Conservation (phyloP, 2,329 filamentous ascomycete species). For the Aspergillus udagawae region DNA sequence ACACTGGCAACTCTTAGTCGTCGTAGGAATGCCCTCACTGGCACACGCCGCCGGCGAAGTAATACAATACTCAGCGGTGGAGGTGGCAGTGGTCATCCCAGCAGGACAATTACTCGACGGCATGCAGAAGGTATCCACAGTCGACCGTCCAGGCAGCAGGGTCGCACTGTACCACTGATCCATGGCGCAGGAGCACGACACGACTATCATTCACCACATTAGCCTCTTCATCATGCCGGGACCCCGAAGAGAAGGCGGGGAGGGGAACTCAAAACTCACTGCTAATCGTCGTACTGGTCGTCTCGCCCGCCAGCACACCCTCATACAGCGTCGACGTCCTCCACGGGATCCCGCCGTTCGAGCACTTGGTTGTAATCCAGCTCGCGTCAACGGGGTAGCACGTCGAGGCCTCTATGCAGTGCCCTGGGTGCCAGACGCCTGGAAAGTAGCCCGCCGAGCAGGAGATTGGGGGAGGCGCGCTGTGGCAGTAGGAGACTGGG, state of each 20-base stretch:
- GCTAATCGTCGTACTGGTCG: constrained; percentile 15
- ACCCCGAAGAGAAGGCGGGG: neutral
- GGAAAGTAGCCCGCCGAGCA: constrained; percentile 20
- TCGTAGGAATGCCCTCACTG: constrained; percentile 9
- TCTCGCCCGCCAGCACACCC: constrained; percentile 15
- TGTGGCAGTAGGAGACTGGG: constrained; percentile 20
- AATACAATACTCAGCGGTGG: constrained; percentile 16
- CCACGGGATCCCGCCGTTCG: constrained; percentile 19
- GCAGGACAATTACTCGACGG: constrained; percentile 18
- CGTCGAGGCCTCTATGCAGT: constrained; percentile 18
- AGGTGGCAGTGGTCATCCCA: constrained; percentile 21
- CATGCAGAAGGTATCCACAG: constrained; percentile 22
- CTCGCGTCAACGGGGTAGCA: constrained; percentile 19
- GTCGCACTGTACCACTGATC: constrained; percentile 22
- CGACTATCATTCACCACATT: constrained; percentile 5
- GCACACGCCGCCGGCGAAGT: constrained; percentile 9
- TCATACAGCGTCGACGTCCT: constrained; percentile 18
- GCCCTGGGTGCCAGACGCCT: constrained; percentile 22
- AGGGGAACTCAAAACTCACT: neutral
- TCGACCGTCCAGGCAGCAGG: neutral
- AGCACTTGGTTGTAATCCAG: constrained; percentile 23
- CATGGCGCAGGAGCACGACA: constrained; percentile 20
- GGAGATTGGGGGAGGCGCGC: constrained; percentile 12
- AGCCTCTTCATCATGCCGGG: neutral
- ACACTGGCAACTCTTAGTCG: constrained; percentile 16